Conservation (phyloP, 345 rosid genomes). For the Eucalyptus urophylla region DNA sequence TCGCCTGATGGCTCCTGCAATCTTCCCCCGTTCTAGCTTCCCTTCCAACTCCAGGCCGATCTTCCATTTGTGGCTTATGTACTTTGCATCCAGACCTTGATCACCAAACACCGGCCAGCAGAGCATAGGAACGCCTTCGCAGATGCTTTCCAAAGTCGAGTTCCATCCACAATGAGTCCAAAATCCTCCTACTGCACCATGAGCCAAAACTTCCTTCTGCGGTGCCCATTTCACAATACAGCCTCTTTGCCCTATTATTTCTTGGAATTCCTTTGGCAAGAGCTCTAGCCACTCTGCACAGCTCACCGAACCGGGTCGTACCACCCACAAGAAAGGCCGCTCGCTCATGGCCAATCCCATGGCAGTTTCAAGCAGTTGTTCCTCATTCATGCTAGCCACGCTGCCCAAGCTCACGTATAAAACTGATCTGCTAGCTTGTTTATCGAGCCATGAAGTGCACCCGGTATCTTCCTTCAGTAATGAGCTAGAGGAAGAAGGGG, state of each 20-base stretch:
- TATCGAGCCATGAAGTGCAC: constrained; percentile 14
- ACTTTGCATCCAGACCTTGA: constrained; percentile 1
- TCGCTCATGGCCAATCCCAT: constrained; percentile 10
- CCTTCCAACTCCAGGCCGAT: not conserved
- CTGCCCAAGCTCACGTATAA: constrained; percentile 16
- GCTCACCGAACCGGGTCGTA: not conserved
- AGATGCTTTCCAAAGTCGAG: constrained; percentile 5
- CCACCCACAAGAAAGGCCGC: constrained; percentile 17
- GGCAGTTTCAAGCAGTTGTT: constrained; percentile 3
- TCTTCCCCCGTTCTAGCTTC: not conserved
- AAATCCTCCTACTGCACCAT: constrained; percentile 10
- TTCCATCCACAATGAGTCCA: constrained; percentile 23
- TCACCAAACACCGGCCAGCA: constrained; percentile 7
- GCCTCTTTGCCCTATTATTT: not conserved
- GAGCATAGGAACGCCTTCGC: constrained; percentile 7
- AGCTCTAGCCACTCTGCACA: not conserved
- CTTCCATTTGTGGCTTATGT: constrained; percentile 1
- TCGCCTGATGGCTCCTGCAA: not conserved
- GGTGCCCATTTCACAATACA: constrained; percentile 20
- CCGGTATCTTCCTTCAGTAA: not conserved
- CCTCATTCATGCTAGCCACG: constrained; percentile 3
- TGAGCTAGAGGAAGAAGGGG: not conserved
- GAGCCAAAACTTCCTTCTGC: constrained; percentile 9
- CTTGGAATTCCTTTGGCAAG: not conserved
- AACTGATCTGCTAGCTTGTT: constrained; percentile 1